These are phyloP conservation scores for Sisymbrium irio DNA, from an alignment of 345 rosid species.

Conservation along the genomic window DNA sequence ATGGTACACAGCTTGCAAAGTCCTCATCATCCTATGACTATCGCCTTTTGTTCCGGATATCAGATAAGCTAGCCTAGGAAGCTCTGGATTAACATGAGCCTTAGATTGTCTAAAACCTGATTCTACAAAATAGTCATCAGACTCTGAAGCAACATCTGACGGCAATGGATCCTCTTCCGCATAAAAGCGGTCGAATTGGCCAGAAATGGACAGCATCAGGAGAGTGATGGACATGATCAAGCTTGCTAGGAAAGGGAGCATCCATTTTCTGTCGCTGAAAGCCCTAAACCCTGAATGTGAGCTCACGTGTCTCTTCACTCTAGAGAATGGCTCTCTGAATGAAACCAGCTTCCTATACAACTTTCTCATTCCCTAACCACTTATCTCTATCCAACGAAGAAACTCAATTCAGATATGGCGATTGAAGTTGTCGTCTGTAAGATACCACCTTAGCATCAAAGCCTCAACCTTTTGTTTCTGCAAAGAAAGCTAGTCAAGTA, in stretches of 20 bases:
- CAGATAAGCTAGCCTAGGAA: slow-evolving; percentile 84
- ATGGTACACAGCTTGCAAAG: slow-evolving; percentile 89
- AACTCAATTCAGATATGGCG: background rate
- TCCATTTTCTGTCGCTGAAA: slow-evolving; percentile 77
- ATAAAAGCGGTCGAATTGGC: slow-evolving; percentile 38
- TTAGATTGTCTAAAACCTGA: slow-evolving; percentile 44
- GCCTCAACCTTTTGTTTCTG: background rate
- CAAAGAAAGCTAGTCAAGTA: background rate
- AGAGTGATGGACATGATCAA: slow-evolving; percentile 61
- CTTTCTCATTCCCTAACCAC: slow-evolving; percentile 41
- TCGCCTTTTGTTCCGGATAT: slow-evolving; percentile 96
- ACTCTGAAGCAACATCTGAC: slow-evolving; percentile 48
- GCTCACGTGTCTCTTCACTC: slow-evolving; percentile 58
- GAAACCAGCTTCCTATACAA: slow-evolving; percentile 43
- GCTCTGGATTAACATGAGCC: slow-evolving; percentile 31
- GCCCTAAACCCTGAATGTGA: slow-evolving; percentile 54
- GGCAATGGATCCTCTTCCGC: slow-evolving; percentile 44
- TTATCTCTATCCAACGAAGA: slow-evolving; percentile 10
- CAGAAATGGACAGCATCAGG: slow-evolving; percentile 43
- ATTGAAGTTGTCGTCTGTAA: background rate
- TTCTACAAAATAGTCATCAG: slow-evolving; percentile 69
- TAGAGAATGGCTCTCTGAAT: slow-evolving; percentile 37
- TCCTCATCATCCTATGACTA: slow-evolving; percentile 88
- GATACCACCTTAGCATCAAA: background rate
- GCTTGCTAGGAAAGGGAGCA: slow-evolving; percentile 72